Conservation (phyloP, 257 asterid genomes). For the Paulownia fortunei region DNA sequence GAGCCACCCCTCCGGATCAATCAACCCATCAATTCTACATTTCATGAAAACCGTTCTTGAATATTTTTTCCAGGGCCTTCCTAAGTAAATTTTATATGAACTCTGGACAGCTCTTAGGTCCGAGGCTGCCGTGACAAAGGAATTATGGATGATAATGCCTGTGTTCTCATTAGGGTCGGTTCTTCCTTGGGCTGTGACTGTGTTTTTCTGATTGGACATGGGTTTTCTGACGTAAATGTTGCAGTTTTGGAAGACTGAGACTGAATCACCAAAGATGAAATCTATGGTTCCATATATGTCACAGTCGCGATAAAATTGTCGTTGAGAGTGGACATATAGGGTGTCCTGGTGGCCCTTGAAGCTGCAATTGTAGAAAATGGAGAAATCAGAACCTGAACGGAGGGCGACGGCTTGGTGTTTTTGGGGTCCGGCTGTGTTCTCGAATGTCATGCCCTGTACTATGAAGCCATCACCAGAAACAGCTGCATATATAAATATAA, state of each 20-base stretch:
- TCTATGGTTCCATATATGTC: constrained; percentile 62
- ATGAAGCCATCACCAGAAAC: constrained; percentile 59
- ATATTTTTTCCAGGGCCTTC: constrained; percentile 66
- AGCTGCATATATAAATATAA: constrained; percentile 51
- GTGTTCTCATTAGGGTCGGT: constrained; percentile 56
- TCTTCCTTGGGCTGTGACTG: constrained; percentile 66
- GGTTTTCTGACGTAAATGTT: constrained; percentile 50
- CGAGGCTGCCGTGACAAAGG: constrained; percentile 40
- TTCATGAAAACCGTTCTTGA: constrained; percentile 53
- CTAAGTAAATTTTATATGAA: constrained; percentile 42
- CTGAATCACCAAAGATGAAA: constrained; percentile 72
- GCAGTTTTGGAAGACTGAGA: constrained; percentile 54
- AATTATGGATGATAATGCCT: constrained; percentile 56
- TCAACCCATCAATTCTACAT: constrained; percentile 39
- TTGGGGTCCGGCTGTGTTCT: constrained; percentile 67
- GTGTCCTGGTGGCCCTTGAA: constrained; percentile 77
- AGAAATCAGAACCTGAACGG: constrained; percentile 58
- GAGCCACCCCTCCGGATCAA: constrained; percentile 63
- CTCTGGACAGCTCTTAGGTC: no score
- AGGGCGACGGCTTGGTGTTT: constrained; percentile 78
- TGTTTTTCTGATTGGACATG: constrained; percentile 41
- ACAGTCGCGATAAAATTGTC: constrained; percentile 67
- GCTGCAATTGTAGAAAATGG: constrained; percentile 62
- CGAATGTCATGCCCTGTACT: constrained; percentile 64
- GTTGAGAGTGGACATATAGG: constrained; percentile 53